phyloP scores from a whole-genome alignment of 139 green algal species.

The Chlorella vulgaris region DNA sequence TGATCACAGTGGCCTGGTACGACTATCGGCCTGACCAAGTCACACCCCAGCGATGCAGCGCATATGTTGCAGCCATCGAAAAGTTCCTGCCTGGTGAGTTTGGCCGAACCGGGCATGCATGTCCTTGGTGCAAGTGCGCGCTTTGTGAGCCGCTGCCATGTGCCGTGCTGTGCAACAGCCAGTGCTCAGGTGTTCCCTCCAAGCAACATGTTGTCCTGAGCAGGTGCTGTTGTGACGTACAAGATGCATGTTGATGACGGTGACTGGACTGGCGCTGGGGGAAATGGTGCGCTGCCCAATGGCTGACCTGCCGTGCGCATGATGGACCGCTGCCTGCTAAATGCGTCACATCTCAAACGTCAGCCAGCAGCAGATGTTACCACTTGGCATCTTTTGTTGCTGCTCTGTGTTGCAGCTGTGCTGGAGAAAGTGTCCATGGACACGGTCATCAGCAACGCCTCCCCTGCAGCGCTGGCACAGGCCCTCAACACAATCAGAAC shows the following conservation, averaged over 20 bases:
- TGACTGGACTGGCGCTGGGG: background rate
- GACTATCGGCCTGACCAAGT: background rate
- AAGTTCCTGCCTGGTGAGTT: constrained; percentile 17
- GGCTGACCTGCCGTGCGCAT: background rate
- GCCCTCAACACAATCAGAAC: constrained; percentile 1
- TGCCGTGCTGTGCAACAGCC: too few species aligned
- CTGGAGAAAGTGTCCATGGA: constrained; percentile 1
- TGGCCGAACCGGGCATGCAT: too few species aligned
- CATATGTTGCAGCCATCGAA: background rate
- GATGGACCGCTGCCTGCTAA: too few species aligned
- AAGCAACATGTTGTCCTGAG: background rate
- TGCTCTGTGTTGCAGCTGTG: background rate
- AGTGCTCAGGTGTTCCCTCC: too few species aligned
- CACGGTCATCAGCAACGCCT: background rate
- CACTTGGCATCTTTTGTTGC: background rate
- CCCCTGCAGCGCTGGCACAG: background rate
- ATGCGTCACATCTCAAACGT: background rate
- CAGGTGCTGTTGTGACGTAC: background rate
- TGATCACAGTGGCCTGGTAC: constrained; percentile 16
- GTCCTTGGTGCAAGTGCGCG: too few species aligned
- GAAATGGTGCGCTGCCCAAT: background rate
- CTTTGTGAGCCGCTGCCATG: too few species aligned
- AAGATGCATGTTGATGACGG: constrained; percentile 11
- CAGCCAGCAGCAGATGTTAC: background rate
- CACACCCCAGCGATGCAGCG: background rate